A percentile compares a stretch with the other conserved stretches of the same genome.
phyloP scores from a whole-genome alignment of 2,329 filamentous ascomycete species.

The Neonectria hederae region DNA sequence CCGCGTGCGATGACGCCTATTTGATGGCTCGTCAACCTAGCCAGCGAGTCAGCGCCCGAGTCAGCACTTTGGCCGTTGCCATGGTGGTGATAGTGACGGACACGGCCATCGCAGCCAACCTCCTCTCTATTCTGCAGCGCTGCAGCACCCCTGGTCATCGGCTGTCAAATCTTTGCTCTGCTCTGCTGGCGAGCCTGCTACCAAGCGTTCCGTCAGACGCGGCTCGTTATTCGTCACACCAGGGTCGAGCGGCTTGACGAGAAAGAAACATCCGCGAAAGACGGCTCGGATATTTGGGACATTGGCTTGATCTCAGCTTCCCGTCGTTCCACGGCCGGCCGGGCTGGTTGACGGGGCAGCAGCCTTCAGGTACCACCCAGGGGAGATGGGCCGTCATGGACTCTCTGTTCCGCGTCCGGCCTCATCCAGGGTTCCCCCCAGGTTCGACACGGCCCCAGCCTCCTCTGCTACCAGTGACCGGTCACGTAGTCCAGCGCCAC shows the following conservation, averaged over 20 bases:
- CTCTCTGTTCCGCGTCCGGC: background rate
- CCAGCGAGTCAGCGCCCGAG: conserved; percentile 14
- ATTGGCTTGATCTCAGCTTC: background rate
- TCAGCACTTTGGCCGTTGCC: conserved; percentile 13
- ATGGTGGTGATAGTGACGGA: conserved; percentile 19
- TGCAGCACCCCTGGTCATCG: conserved; percentile 6
- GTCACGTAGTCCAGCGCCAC: background rate
- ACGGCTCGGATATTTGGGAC: background rate
- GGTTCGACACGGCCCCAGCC: background rate
- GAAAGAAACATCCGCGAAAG: background rate
- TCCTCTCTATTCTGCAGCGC: background rate
- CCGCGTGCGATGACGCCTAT: background rate
- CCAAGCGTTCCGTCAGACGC: conserved; percentile 10
- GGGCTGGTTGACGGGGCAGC: conserved; percentile 8
- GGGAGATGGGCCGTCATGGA: background rate
- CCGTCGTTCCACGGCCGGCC: background rate
- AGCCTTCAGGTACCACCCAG: background rate
- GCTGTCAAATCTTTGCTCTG: background rate
- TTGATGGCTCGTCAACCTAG: background rate
- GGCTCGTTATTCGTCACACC: conserved; percentile 1
- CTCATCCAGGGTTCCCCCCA: background rate
- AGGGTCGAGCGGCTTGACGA: background rate
- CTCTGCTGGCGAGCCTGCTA: conserved; percentile 18
- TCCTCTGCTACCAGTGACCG: background rate
- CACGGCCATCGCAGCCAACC: background rate